These are phyloP conservation scores for Nelumbo lutea DNA, from an alignment of 164 flowering plant species.

Conservation along the genomic window DNA sequence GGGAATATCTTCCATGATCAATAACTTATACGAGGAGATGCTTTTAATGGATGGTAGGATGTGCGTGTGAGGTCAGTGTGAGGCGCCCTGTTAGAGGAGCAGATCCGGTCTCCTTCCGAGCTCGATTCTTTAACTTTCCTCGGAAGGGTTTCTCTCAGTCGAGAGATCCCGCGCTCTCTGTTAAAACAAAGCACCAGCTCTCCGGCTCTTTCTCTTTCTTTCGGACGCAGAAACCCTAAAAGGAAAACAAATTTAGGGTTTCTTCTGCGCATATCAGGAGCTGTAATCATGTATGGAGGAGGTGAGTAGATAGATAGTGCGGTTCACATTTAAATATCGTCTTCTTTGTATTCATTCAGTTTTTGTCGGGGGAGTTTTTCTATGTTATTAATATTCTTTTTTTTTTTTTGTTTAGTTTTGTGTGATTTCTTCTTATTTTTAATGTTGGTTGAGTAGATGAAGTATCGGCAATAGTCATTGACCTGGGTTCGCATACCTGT, in stretches of 20 bases:
- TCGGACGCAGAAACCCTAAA: background rate
- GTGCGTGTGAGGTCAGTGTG: too few relatives aligned
- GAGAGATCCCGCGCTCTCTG: too few relatives aligned
- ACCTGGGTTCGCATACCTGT: slow-evolving; percentile 94
- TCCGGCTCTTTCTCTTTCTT: too few relatives aligned
- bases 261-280: background rate
- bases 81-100: too few relatives aligned
- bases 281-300: slow-evolving; percentile 24
- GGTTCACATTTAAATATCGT: background rate
- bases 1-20: too few relatives aligned
- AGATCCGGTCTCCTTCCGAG: too few relatives aligned
- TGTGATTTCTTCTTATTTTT: background rate
- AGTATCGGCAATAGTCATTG: slow-evolving; percentile 92
- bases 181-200: too few relatives aligned
- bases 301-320: slow-evolving; percentile 14
- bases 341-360: background rate
- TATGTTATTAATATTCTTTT: background rate
- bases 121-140: too few relatives aligned
- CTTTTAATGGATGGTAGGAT: too few relatives aligned
- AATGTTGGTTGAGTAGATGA: slow-evolving; percentile 50
- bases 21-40: too few relatives aligned
- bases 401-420: background rate
- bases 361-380: background rate
- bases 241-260: background rate
- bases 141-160: too few relatives aligned